These are phyloP conservation scores for Panicum virgatum DNA, from an alignment of 202 grass and related monocot genomes.

Conservation along the genomic window DNA sequence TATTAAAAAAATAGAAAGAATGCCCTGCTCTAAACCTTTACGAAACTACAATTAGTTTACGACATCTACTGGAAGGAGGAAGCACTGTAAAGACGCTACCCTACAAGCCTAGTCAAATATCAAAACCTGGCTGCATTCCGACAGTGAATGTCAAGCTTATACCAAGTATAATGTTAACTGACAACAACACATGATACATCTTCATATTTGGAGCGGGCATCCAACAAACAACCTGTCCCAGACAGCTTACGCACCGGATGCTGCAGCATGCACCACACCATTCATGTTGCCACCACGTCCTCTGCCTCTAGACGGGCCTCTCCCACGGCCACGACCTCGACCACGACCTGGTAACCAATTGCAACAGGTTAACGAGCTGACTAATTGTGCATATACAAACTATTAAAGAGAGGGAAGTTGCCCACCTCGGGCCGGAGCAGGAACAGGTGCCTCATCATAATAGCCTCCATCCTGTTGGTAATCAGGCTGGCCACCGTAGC, in stretches of 20 bases:
- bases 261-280: slow-evolving; percentile 40
- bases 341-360: slow-evolving; percentile 55
- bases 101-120: slow-evolving; percentile 59
- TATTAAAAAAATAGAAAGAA: slow-evolving; percentile 81
- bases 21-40: slow-evolving; percentile 85
- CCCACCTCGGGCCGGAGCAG: slow-evolving; percentile 55
- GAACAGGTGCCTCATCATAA: slow-evolving; percentile 65
- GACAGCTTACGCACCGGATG: slow-evolving; percentile 38
- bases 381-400: background rate
- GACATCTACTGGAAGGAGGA: slow-evolving; percentile 53
- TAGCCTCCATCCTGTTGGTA: slow-evolving; percentile 80
- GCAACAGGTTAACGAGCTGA: background rate
- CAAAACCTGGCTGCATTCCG: slow-evolving; percentile 59
- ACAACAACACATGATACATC: slow-evolving; percentile 75
- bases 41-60: slow-evolving; percentile 83
- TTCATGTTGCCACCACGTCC: slow-evolving; percentile 53
- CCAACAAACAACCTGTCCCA: slow-evolving; percentile 42
- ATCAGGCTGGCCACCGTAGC: slow-evolving; percentile 57
- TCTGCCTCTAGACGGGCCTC: slow-evolving; percentile 57
- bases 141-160: slow-evolving; percentile 73
- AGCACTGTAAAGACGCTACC: slow-evolving; percentile 49
- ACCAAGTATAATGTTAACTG: slow-evolving; percentile 65
- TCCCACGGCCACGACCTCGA: slow-evolving; percentile 65
- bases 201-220: slow-evolving; percentile 89
- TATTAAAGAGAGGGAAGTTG: background rate